Evolutionary conservation across 1,284 basidiomycete genomes (phyloP), one percentile per base, ranked within the genome.

Genomic region (Hemileia vastatrix): DNA sequence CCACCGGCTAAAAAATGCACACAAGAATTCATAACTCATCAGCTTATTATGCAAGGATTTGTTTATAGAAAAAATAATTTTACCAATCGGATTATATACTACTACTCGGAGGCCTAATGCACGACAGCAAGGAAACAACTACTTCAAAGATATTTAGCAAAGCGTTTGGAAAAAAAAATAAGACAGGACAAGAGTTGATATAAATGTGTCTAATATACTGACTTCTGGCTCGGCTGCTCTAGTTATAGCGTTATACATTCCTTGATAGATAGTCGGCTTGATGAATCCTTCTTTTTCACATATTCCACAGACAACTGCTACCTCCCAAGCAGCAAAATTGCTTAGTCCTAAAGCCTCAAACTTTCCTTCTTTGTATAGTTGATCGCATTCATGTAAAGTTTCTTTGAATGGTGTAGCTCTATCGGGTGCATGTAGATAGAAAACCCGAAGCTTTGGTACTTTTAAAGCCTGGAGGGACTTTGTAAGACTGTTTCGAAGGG

Each of bases 141-240:
- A 31, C 5, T 18, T 4, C 8, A 11, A 3, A 43, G 32, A 13
- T 4, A 18, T 32, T 4, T 19, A n/a, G 19, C 8, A 4, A n/a
- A 4, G 15, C 15, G n/a, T n/a, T 15, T 23, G 6, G 15, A 8
- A 19, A n/a, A 32, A 21, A 53, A 48, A 69, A 47, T 71, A 69
- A 18, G 15, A 18, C 6, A 15, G 45, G 21, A 48, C 5, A 6
- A 48, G 45, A 19, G 15, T 6, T 19, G 8, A n/a, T 6, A n/a
- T 6, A 48, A 19, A 6, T 18, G 21, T 48, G 45, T 18, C 21
- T 9, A 15, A 6, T 18, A 40, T 33, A 55, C 69, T 48, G n/a
- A 85, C 77, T 67, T 84, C 83, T 0, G 81, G 79, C 69, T 84
- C 83, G 45, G 81, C 80, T 27, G 72, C 72, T 33, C 82, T 79